Base-by-base conservation (phyloP, 352 stramenopile species). In the Phytopythium cucurbitacearum region DNA sequence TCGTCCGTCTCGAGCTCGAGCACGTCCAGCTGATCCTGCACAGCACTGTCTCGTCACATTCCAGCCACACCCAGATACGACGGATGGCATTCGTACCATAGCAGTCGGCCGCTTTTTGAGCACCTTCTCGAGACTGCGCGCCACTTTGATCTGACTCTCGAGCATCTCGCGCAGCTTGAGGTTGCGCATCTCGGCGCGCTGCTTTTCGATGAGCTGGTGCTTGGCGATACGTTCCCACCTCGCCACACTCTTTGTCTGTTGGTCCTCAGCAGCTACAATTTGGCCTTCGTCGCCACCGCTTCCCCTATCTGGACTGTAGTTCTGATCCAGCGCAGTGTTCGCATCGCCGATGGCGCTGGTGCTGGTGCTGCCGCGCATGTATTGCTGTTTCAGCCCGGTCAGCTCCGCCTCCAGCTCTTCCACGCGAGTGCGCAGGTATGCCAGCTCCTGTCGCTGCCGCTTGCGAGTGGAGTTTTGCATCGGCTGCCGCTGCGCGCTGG, bases 381-480 rank as follows among this genome's bases (percentile, higher is more conserved):
- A 37, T 35, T 41, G 48, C 35, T n/a, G 5, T 21, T 53, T 53
- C 35, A 53, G 36, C 41, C 40, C 38, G 34, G 57, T 48, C 40
- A 86, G 59, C 48, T 83, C 51, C 11, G 52, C 15, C 47, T 86
- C 71, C 28, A 86, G 55, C 21, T 67, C 59, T 12, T 62, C 51
- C 21, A 83, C 76, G 51, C 76, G 75, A 10, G 59, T 15, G 8
- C 73, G 66, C 10, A 87, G 62, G 48, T 82, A 85, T 35, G 50
- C 57, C 11, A 87, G 53, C 60, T 87, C 76, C 45, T 79, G 59
- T 49, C 85, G 79, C 56, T 80, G 73, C 28, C 71, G 64, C 59
- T 64, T 68, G 21, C 73, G 67, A 11, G 72, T 82, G 35, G 71
- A 75, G 59, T 82, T 87, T 49, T 76, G 63, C 64, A 76, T 70